Evolutionary conservation across 73 alveolate genomes (phyloP).

Genomic region (Tetrahymena elliotti): DNA sequence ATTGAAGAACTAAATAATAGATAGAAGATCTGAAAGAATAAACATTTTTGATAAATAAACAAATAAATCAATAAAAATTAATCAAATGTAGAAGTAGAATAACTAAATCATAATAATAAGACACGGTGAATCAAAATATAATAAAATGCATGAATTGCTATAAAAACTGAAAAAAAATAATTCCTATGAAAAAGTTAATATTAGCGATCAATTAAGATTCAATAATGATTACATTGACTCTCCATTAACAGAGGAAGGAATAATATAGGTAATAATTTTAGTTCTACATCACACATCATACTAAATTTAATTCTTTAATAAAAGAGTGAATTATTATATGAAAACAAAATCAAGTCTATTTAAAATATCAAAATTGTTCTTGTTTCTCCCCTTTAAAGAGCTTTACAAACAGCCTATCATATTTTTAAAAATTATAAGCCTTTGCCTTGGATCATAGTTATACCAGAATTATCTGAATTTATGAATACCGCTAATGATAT

Average conservation of each 20-base stretch:
- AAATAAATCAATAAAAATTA: too few species aligned
- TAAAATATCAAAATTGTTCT: not conserved
- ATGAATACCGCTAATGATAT: not conserved
- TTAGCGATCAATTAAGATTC: not conserved
- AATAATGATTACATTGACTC: not conserved
- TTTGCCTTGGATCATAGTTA: not conserved
- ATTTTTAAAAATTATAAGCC: not conserved
- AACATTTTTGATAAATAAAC: too few species aligned
- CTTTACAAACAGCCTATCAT: not conserved
- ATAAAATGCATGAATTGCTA: not conserved
- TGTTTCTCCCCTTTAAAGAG: not conserved
- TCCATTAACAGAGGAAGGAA: not conserved
- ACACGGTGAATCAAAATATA: not conserved
- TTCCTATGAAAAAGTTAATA: not conserved
- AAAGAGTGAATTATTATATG: not conserved
- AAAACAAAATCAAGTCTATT: not conserved
- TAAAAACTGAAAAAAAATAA: not conserved
- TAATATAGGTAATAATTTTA: not conserved
- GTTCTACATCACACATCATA: not conserved
- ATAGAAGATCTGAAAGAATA: not conserved
- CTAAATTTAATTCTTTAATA: not conserved
- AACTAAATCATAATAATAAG: not conserved
- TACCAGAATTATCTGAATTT: not conserved
- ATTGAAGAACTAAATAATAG: not conserved
- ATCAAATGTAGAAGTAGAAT: not conserved